These are phyloP conservation scores for Carex cristatella DNA, from an alignment of 176 grass and related monocot genomes.

Conservation along the genomic window DNA sequence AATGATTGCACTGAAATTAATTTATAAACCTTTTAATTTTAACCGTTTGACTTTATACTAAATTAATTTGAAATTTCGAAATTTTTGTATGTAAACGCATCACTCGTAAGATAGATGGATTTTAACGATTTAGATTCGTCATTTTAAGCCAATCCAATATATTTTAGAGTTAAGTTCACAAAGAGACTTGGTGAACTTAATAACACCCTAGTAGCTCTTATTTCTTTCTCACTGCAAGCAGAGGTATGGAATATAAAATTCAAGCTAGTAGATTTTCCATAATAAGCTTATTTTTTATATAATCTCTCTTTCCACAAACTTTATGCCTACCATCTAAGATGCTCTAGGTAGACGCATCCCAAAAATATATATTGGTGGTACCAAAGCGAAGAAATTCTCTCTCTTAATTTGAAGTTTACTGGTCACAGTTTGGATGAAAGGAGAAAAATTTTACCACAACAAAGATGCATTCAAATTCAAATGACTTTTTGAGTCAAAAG, in stretches of 20 bases:
- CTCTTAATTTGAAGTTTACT: background rate
- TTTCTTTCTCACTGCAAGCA: background rate
- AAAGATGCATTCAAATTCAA: background rate
- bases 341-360: background rate
- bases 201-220: no score
- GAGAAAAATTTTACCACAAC: background rate
- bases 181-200: no score
- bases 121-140: no score
- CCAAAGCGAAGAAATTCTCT: background rate
- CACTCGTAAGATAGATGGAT: no score
- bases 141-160: no score
- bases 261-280: background rate
- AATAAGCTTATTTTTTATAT: slow-evolving; percentile 5
- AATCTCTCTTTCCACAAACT: background rate
- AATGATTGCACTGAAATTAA: no score
- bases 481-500: background rate
- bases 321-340: background rate
- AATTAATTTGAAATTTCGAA: no score
- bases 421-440: background rate
- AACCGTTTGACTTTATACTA: no score
- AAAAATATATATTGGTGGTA: background rate
- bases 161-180: no score
- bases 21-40: no score
- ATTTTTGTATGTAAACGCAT: no score
- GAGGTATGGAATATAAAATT: background rate